Percentiles rank a stretch among this genome's conserved stretches.
Evolutionary conservation across 352 stramenopile species (phyloP).

Genomic region (Saprolegnia diclina): DNA sequence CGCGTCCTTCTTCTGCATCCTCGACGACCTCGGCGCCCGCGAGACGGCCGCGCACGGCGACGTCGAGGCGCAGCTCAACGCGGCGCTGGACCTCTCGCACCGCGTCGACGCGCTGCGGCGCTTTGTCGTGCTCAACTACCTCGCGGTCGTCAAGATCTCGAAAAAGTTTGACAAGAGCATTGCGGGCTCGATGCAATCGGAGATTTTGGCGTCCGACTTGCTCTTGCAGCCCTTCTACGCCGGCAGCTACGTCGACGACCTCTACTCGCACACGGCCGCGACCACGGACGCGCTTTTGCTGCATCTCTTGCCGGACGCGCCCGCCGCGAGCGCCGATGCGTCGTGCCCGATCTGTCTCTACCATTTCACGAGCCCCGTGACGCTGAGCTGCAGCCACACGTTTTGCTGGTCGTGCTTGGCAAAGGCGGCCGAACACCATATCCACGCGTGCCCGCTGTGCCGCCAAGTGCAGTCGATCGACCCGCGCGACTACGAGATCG

Average conservation of each 20-base stretch:
- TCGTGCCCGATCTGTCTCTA: conserved; percentile 66
- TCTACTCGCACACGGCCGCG: conserved; percentile 43
- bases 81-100: conserved; percentile 53
- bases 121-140: conserved; percentile 71
- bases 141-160: conserved; percentile 74
- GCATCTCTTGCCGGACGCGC: conserved; percentile 56
- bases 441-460: conserved; percentile 67
- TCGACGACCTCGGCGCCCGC: conserved; percentile 34
- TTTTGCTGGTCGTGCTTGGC: conserved; percentile 81
- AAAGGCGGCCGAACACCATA: conserved; percentile 60
- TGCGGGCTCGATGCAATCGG: neutral
- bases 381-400: conserved; percentile 60
- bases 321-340: conserved; percentile 37
- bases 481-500: conserved; percentile 73
- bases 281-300: conserved; percentile 67
- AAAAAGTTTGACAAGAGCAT: conserved; percentile 75
- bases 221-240: conserved; percentile 66
- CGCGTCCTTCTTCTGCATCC: conserved; percentile 45
- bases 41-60: neutral
- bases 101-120: conserved; percentile 65
- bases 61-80: conserved; percentile 31
- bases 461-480: conserved; percentile 68
- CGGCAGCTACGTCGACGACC: conserved; percentile 42
- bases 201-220: conserved; percentile 44
- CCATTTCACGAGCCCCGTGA: conserved; percentile 65